A percentile compares a stretch with the other conserved stretches of the same genome.
Conservation (phyloP, 768 basidiomycete species). For the Mycena olivaceomarginata region DNA sequence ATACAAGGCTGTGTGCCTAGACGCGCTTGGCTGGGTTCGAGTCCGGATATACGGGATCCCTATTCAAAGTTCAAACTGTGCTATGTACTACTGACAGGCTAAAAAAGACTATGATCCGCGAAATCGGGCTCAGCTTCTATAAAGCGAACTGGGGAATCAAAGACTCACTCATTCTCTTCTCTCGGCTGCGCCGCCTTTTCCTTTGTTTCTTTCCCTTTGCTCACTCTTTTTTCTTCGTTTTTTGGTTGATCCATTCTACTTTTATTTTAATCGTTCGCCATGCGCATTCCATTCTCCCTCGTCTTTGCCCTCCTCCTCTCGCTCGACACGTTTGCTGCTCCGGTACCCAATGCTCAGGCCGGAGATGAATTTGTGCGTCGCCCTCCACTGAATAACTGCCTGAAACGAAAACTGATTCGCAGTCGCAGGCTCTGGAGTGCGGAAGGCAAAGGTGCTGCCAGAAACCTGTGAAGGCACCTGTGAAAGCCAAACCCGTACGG, state of each 20-base stretch:
- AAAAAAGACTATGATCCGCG: too few relatives aligned
- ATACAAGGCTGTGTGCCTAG: too few relatives aligned
- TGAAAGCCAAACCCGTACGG: too few relatives aligned
- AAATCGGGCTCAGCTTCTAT: too few relatives aligned
- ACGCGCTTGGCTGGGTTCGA: too few relatives aligned
- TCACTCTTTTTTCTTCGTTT: neutral
- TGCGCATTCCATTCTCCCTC: constrained; percentile 20
- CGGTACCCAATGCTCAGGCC: constrained; percentile 2
- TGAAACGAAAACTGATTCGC: neutral
- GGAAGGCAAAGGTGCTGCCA: neutral
- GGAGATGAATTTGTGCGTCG: constrained; percentile 10
- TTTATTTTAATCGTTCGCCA: constrained; percentile 11
- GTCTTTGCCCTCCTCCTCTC: constrained; percentile 15
- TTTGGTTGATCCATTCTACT: neutral
- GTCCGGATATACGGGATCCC: too few relatives aligned
- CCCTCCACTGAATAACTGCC: neutral
- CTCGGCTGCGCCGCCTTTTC: too few relatives aligned
- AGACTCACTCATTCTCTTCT: too few relatives aligned
- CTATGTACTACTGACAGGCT: too few relatives aligned
- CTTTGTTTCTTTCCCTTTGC: neutral
- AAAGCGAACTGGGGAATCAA: too few relatives aligned
- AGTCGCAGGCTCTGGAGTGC: constrained; percentile 16
- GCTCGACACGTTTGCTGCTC: neutral
- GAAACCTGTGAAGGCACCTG: neutral
- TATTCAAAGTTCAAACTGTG: too few relatives aligned